Base-by-base conservation (phyloP, 176 grass and related monocot species). In the Otatea glauca region DNA sequence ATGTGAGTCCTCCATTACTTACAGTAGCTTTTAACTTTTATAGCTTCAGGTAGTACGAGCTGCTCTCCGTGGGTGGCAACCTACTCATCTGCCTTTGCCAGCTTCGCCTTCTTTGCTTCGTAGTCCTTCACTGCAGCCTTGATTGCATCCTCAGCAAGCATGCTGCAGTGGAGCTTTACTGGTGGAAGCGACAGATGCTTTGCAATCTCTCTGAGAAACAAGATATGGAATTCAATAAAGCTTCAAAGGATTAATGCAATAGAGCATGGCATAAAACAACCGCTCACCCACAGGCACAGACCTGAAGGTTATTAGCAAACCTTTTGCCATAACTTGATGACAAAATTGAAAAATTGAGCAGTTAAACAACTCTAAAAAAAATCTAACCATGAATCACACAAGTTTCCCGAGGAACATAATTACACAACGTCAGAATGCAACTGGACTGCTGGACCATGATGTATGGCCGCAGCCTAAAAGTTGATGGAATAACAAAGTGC, bases 161-260 rank as follows among this genome's bases (percentile, higher is more conserved):
- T 98, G 87, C 93, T 95, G 88, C 96, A 98, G 76, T 98, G 93
- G 29, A 98, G 91, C 72, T 98, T 98, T n/a, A 95, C 96, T 3
- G 93, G 91, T 4, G 93, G 96, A 45, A 95, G 93, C 9, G 96
- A 95, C 5, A 95, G 74, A 72, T 98, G 93, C 81, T 98, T 98
- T 0, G 93, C 93, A 18, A 95, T 98, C 74, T 98, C 91, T 32
- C 93, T 95, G 86, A 2, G 87, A 88, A 61, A 75, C 0, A 45
- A 56, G 4, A 37, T 4, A 59, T 7, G n/a, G 1, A 43, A 37
- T 51, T 81, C 54, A 78, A 17, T 25, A 56, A 12, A 64, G 29
- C 42, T n/a, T 14, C 43, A 45, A 17, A 44, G 27, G 24, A 27
- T 56, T 16, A 42, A 53, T 50, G 5, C 24, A 27, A 23, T 6